Conservation (phyloP, 1,284 basidiomycete species). For the Irpex sp. region DNA sequence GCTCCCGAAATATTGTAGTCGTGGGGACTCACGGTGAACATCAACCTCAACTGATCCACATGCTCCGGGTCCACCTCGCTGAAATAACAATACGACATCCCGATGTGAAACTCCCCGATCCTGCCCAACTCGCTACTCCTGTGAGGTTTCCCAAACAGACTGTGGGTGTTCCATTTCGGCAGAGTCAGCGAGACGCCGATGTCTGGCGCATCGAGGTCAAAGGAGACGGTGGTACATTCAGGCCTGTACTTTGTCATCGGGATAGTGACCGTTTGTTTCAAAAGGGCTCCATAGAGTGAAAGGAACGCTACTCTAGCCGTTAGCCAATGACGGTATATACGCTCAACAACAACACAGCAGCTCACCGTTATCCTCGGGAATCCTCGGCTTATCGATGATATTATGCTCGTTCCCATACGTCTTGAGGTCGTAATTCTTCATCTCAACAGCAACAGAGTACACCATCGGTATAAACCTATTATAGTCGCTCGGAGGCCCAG, state of each 20-base stretch:
- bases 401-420: constrained; percentile 94
- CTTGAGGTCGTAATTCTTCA: constrained; percentile 76
- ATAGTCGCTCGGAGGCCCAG: constrained; percentile 76
- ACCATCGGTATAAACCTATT: constrained; percentile 80
- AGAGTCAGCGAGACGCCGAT: constrained; percentile 59
- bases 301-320: constrained; percentile 57
- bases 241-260: constrained; percentile 74
- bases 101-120: constrained; percentile 53
- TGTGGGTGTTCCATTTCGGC: constrained; percentile 87
- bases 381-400: constrained; percentile 84
- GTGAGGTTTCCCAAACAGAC: constrained; percentile 58
- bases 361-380: constrained; percentile 77
- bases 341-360: not conserved
- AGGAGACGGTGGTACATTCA: constrained; percentile 63
- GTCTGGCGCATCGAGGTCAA: constrained; percentile 61
- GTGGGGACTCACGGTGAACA: constrained; percentile 51
- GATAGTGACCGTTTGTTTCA: constrained; percentile 54
- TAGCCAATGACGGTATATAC: not conserved
- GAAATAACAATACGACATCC: constrained; percentile 75
- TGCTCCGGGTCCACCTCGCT: constrained; percentile 63
- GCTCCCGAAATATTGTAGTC: not conserved
- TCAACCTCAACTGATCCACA: constrained; percentile 74
- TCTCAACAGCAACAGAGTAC: constrained; percentile 67
- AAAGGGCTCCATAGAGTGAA: constrained; percentile 54
- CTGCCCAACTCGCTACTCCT: constrained; percentile 55